Conservation (phyloP, 2,329 filamentous ascomycete genomes). For the Arthrobotrys pseudoclavata region DNA sequence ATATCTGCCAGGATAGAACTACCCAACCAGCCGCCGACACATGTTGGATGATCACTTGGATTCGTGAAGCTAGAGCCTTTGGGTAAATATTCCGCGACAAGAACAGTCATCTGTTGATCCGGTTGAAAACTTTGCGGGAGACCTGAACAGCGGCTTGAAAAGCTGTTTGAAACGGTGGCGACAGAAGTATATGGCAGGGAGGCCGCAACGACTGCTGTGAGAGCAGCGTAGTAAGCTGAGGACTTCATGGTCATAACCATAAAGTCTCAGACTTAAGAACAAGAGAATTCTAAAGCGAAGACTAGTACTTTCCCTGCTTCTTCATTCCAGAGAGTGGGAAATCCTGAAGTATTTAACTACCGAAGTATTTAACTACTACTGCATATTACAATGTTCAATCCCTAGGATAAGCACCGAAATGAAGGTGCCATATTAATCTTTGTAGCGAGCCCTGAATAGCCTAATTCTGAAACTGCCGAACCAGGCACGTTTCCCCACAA, state of each 20-base stretch:
- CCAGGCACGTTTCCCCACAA: constrained; percentile 24
- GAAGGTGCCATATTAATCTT: neutral
- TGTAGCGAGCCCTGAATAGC: neutral
- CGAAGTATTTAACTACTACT: neutral
- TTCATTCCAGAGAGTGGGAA: neutral
- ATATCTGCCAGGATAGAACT: constrained; percentile 27
- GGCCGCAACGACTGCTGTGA: neutral
- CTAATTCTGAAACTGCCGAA: constrained; percentile 22
- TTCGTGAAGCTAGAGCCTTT: constrained; percentile 41
- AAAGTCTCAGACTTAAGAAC: neutral
- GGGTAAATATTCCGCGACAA: constrained; percentile 19
- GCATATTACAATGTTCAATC: neutral
- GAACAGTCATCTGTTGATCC: constrained; percentile 30
- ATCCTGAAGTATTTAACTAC: neutral
- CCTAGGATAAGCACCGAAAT: neutral
- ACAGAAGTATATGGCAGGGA: constrained; percentile 13
- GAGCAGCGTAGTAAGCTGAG: neutral
- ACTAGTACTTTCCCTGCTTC: neutral
- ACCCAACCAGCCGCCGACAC: neutral
- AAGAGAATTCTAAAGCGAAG: neutral
- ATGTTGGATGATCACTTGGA: constrained; percentile 27
- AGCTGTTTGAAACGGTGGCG: constrained; percentile 2
- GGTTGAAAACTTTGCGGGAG: constrained; percentile 36
- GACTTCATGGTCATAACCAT: constrained; percentile 21
- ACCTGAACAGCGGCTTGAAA: constrained; percentile 30